Evolutionary conservation across 768 basidiomycete genomes (phyloP).

Genomic region (Rhodotorula graminis): DNA sequence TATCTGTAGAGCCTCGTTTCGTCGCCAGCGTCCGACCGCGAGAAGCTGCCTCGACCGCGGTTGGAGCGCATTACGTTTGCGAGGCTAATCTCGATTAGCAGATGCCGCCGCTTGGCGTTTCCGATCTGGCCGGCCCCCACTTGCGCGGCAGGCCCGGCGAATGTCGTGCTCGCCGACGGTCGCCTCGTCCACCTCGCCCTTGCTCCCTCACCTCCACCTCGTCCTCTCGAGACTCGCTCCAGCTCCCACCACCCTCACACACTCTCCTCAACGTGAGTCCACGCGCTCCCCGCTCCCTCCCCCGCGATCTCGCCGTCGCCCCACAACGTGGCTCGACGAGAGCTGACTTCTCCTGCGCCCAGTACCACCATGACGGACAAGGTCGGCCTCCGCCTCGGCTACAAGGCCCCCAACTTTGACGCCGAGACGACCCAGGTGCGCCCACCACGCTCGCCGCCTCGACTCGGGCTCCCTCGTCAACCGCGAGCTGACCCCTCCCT

Average conservation of each 20-base stretch:
- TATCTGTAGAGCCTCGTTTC: too few relatives aligned
- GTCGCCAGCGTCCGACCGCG: too few relatives aligned
- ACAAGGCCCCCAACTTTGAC: constrained; percentile 70
- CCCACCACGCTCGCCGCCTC: too few relatives aligned
- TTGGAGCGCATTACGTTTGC: too few relatives aligned
- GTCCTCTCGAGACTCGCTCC: too few relatives aligned
- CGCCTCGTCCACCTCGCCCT: neutral
- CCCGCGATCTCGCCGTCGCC: neutral
- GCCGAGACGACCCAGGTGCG: constrained; percentile 68
- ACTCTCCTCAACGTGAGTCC: neutral
- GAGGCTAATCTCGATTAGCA: neutral
- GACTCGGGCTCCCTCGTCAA: too few relatives aligned
- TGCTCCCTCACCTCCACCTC: neutral
- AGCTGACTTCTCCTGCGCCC: neutral
- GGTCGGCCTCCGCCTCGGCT: constrained; percentile 57
- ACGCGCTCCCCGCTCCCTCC: neutral
- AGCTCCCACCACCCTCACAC: neutral
- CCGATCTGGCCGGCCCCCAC: too few relatives aligned
- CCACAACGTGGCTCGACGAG: neutral
- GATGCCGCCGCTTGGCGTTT: too few relatives aligned
- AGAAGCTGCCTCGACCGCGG: too few relatives aligned
- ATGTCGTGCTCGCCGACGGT: neutral
- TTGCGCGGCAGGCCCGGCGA: too few relatives aligned
- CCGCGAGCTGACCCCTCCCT: neutral
- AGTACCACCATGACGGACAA: neutral